Percentiles rank a stretch among this genome's conserved stretches.
Conservation (phyloP, 306 rosid genomes). For the Malus fusca region DNA sequence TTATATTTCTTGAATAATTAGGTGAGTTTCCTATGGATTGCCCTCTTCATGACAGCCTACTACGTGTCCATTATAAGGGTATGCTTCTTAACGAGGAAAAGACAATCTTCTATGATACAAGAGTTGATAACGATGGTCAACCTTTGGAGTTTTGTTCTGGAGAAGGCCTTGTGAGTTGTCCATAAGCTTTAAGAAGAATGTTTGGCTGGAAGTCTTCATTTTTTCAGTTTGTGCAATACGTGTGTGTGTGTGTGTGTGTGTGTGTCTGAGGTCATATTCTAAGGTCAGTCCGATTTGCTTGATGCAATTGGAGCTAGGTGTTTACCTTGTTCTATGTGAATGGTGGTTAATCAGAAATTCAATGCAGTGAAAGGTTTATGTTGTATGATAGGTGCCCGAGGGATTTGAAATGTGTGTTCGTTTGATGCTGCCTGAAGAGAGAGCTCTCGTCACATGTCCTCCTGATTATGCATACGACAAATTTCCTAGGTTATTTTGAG, state of each 20-base stretch:
- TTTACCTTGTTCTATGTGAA: background rate
- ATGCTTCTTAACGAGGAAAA: conserved; percentile 62
- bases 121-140: conserved; percentile 72
- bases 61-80: conserved; percentile 87
- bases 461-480: conserved; percentile 98
- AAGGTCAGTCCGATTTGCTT: background rate
- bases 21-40: conserved; percentile 99
- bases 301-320: background rate
- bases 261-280: background rate
- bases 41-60: conserved; percentile 95
- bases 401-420: conserved; percentile 96
- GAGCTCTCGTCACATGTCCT: conserved; percentile 80
- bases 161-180: conserved; percentile 87
- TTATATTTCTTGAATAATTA: conserved; percentile 29
- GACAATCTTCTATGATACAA: conserved; percentile 68
- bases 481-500: conserved; percentile 55
- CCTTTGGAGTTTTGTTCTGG: conserved; percentile 94
- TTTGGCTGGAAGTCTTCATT: background rate
- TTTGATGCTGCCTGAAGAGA: conserved; percentile 93
- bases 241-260: background rate
- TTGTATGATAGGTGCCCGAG: conserved; percentile 62
- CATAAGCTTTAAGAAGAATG: conserved; percentile 15
- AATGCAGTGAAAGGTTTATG: background rate
- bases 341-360: conserved; percentile 1
- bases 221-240: background rate